Percentiles rank a stretch among this genome's conserved stretches.
Evolutionary conservation across 495 filamentous ascomycete genomes (phyloP).

Genomic region (Cercophora scortea): DNA sequence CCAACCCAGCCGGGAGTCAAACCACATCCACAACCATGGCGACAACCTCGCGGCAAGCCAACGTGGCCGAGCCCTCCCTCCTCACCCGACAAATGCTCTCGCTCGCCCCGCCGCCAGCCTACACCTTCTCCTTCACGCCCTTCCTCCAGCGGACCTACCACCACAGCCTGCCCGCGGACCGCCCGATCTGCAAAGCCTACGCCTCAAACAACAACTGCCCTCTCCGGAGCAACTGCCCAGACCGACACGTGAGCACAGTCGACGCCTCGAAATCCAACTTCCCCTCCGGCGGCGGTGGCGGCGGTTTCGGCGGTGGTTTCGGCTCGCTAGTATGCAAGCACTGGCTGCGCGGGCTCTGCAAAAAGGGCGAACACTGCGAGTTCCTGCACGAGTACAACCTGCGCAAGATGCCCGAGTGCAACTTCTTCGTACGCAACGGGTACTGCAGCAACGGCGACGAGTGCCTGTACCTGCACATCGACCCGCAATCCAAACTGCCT

Average conservation of each 20-base stretch:
- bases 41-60: background rate
- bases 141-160: conserved; percentile 69
- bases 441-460: conserved; percentile 96
- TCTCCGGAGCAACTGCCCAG: conserved; percentile 64
- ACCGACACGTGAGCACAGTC: conserved; percentile 31
- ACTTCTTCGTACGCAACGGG: conserved; percentile 78
- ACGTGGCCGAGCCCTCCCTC: background rate
- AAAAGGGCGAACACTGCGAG: conserved; percentile 91
- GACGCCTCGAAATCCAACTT: background rate
- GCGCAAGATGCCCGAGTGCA: conserved; percentile 95
- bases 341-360: conserved; percentile 95
- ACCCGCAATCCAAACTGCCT: conserved; percentile 69
- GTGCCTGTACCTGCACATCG: conserved; percentile 91
- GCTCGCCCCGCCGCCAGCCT: conserved; percentile 42
- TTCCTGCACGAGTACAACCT: conserved; percentile 98
- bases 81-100: conserved; percentile 20
- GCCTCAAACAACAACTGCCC: conserved; percentile 71
- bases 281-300: conserved; percentile 3
- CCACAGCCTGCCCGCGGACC: conserved; percentile 63
- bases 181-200: conserved; percentile 72
- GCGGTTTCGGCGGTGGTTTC: conserved; percentile 31
- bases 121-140: conserved; percentile 65
- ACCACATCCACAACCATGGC: background rate
- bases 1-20: background rate
- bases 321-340: conserved; percentile 90